Evolutionary conservation across 495 filamentous ascomycete genomes (phyloP).

Genomic region (Lepidopterella palustris): DNA sequence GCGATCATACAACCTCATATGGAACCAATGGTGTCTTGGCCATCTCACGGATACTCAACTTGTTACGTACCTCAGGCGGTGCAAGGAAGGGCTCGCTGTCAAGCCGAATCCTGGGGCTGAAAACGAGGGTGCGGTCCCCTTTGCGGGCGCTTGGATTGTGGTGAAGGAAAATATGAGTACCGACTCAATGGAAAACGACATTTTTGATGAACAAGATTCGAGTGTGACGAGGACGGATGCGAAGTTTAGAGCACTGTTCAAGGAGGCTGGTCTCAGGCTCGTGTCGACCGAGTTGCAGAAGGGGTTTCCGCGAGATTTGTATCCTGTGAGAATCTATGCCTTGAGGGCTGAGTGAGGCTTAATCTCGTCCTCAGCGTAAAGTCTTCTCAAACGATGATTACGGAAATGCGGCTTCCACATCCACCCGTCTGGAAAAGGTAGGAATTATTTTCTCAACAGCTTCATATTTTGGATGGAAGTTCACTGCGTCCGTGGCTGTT

Average conservation of each 20-base stretch:
- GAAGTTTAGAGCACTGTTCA: slow-evolving; percentile 65
- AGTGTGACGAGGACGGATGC: slow-evolving; percentile 69
- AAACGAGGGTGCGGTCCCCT: neutral
- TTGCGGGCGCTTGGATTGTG: slow-evolving; percentile 52
- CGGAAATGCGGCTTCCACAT: no score
- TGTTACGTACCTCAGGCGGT: slow-evolving; percentile 57
- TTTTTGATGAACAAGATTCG: slow-evolving; percentile 72
- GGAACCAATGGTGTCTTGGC: slow-evolving; percentile 90
- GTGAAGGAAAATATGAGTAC: slow-evolving; percentile 84
- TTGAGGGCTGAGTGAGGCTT: slow-evolving; percentile 19
- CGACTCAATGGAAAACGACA: slow-evolving; percentile 48
- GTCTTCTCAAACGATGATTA: neutral
- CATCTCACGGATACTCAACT: slow-evolving; percentile 79
- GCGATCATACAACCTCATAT: slow-evolving; percentile 55
- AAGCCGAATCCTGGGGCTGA: neutral
- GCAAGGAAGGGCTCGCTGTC: slow-evolving; percentile 48
- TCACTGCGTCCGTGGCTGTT: no score
- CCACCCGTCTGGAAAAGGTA: no score
- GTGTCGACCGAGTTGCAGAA: slow-evolving; percentile 68
- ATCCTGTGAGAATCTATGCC: slow-evolving; percentile 36
- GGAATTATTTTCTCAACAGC: no score
- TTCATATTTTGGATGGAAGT: no score
- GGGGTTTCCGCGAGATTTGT: slow-evolving; percentile 41
- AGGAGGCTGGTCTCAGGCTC: slow-evolving; percentile 58
- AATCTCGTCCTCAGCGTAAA: no score